phyloP scores from a whole-genome alignment of 169 alveolate genomes.

The Plasmodium adleri region DNA sequence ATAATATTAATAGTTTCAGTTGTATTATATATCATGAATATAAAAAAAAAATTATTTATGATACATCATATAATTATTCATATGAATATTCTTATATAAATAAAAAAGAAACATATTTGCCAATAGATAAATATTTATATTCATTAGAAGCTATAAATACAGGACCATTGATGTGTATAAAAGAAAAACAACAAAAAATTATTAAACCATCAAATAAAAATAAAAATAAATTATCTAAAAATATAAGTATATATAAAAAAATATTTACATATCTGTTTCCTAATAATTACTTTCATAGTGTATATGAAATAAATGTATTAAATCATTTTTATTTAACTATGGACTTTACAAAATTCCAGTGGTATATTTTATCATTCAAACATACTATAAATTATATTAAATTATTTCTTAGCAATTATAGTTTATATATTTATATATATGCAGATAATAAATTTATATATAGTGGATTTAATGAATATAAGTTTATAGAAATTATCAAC shows the following conservation, averaged over 20 bases:
- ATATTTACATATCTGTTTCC: slow-evolving; percentile 27
- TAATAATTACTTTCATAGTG: slow-evolving; percentile 7
- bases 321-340: slow-evolving; percentile 59
- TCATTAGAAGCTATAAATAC: slow-evolving; percentile 31
- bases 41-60: slow-evolving; percentile 67
- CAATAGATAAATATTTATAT: slow-evolving; percentile 62
- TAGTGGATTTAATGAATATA: slow-evolving; percentile 70
- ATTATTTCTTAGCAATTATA: slow-evolving; percentile 53
- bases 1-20: slow-evolving; percentile 60
- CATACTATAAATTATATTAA: slow-evolving; percentile 27
- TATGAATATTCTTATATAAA: slow-evolving; percentile 62
- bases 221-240: slow-evolving; percentile 16
- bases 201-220: slow-evolving; percentile 11
- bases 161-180: slow-evolving; percentile 68
- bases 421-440: slow-evolving; percentile 49
- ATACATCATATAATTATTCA: slow-evolving; percentile 55
- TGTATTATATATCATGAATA: slow-evolving; percentile 60
- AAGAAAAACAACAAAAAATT: slow-evolving; percentile 18
- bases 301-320: slow-evolving; percentile 63
- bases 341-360: slow-evolving; percentile 67
- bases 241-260: slow-evolving; percentile 26
- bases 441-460: slow-evolving; percentile 58
- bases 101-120: slow-evolving; percentile 60
- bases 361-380: slow-evolving; percentile 57
- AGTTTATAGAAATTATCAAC: slow-evolving; percentile 51